Evolutionary conservation across 2,329 filamentous ascomycete species (phyloP).

Genomic region (Diaporthe sp.): DNA sequence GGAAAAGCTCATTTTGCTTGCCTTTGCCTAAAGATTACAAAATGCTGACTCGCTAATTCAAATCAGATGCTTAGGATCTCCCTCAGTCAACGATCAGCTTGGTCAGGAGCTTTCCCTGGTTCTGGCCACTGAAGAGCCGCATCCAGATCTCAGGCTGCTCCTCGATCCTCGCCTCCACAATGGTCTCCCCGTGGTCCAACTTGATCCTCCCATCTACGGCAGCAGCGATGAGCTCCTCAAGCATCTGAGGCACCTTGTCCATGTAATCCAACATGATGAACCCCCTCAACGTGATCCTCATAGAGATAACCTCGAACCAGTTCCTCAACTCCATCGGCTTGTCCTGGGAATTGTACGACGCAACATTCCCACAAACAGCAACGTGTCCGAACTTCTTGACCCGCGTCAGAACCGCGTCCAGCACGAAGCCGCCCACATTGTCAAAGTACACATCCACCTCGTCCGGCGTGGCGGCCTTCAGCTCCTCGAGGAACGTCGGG

Average conservation of each 20-base stretch:
- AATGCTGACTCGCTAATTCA: neutral
- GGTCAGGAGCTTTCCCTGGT: slow-evolving; percentile 49
- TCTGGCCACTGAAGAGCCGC: slow-evolving; percentile 47
- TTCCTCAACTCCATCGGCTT: slow-evolving; percentile 53
- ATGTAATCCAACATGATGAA: slow-evolving; percentile 59
- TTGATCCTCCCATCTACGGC: slow-evolving; percentile 46
- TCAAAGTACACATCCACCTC: slow-evolving; percentile 67
- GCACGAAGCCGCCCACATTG: slow-evolving; percentile 63
- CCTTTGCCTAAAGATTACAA: neutral
- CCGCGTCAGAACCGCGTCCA: slow-evolving; percentile 60
- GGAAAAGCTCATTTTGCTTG: neutral
- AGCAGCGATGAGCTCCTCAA: slow-evolving; percentile 46
- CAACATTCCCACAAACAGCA: slow-evolving; percentile 59
- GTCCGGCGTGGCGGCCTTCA: slow-evolving; percentile 61
- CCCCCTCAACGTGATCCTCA: slow-evolving; percentile 57
- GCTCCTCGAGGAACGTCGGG: slow-evolving; percentile 59
- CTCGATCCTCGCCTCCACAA: slow-evolving; percentile 49
- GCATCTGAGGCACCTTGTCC: slow-evolving; percentile 47
- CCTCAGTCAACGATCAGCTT: slow-evolving; percentile 40
- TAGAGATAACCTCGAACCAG: slow-evolving; percentile 59
- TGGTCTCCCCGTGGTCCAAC: slow-evolving; percentile 46
- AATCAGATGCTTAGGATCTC: neutral
- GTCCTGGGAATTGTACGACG: slow-evolving; percentile 55
- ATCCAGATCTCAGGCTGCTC: slow-evolving; percentile 49
- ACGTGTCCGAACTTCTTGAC: slow-evolving; percentile 57